phyloP scores from a whole-genome alignment of 805 yeast genomes.

The Candida caryicola region DNA sequence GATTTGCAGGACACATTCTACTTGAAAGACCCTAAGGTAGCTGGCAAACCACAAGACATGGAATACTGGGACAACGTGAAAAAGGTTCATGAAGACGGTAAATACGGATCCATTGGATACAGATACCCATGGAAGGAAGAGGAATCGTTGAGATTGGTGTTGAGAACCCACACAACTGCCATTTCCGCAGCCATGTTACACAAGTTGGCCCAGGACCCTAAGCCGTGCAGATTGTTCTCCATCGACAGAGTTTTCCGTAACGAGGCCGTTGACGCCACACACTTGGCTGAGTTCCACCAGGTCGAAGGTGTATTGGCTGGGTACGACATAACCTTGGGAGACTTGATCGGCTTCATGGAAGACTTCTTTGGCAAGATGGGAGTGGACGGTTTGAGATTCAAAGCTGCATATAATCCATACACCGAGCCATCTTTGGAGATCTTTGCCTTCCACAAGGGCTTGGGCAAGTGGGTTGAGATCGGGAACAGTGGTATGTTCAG shows the following conservation, averaged over 20 bases:
- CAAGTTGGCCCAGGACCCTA: slow-evolving; percentile 80
- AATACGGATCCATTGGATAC: slow-evolving; percentile 94
- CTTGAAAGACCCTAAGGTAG: slow-evolving; percentile 84
- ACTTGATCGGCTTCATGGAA: slow-evolving; percentile 97
- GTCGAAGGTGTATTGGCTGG: slow-evolving; percentile 99
- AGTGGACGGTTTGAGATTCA: slow-evolving; percentile 90
- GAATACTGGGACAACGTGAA: slow-evolving; percentile 74
- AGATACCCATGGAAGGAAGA: slow-evolving; percentile 95
- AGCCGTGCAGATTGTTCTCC: slow-evolving; percentile 87
- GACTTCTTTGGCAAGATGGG: slow-evolving; percentile 97
- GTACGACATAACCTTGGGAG: slow-evolving; percentile 90
- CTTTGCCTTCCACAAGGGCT: slow-evolving; percentile 92
- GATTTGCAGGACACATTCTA: slow-evolving; percentile 98
- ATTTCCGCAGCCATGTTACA: slow-evolving; percentile 87
- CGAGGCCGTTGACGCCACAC: slow-evolving; percentile 99
- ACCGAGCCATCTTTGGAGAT: slow-evolving; percentile 99
- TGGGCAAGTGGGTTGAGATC: slow-evolving; percentile 97
- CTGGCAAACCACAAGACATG: slow-evolving; percentile 79
- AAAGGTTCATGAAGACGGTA: slow-evolving; percentile 84
- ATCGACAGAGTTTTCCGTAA: slow-evolving; percentile 98
- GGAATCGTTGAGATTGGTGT: slow-evolving; percentile 86
- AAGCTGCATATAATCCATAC: slow-evolving; percentile 98
- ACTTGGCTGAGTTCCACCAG: slow-evolving; percentile 98
- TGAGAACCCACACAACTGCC: slow-evolving; percentile 98
- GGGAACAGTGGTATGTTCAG: slow-evolving; percentile 99